phyloP scores from a whole-genome alignment of 108 stramenopile species.

The Aurantiochytrium sp. region DNA sequence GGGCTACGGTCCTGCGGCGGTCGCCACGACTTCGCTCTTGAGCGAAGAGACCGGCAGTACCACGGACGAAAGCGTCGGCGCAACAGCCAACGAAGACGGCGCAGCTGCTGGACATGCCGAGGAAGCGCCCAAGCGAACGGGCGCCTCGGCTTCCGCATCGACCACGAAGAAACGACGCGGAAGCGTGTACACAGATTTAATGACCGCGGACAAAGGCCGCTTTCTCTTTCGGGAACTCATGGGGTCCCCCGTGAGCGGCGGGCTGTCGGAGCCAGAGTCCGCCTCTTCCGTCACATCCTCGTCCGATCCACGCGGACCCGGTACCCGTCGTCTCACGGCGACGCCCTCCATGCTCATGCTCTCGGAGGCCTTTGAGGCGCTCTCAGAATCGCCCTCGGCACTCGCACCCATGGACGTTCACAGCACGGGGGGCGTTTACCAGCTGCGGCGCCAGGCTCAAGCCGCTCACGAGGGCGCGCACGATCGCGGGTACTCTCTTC shows the following conservation, averaged over 20 bases:
- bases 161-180: neutral
- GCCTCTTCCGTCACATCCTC: neutral
- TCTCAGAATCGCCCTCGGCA: neutral
- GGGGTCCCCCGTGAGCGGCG: neutral
- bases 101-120: neutral
- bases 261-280: neutral
- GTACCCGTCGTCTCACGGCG: neutral
- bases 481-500: neutral
- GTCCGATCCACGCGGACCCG: neutral
- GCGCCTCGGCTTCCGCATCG: neutral
- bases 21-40: no score
- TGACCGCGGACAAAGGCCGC: neutral
- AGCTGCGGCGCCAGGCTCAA: neutral
- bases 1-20: no score
- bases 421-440: conserved; percentile 3
- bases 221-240: neutral
- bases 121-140: neutral
- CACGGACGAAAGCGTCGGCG: no score
- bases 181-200: neutral
- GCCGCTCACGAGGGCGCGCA: no score
- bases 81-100: neutral
- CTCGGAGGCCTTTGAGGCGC: neutral
- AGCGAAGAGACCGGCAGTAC: no score
- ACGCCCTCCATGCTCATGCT: conserved; percentile 18
- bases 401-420: neutral